Conservation (phyloP, 257 asterid species). For the Petunia axillaris region DNA sequence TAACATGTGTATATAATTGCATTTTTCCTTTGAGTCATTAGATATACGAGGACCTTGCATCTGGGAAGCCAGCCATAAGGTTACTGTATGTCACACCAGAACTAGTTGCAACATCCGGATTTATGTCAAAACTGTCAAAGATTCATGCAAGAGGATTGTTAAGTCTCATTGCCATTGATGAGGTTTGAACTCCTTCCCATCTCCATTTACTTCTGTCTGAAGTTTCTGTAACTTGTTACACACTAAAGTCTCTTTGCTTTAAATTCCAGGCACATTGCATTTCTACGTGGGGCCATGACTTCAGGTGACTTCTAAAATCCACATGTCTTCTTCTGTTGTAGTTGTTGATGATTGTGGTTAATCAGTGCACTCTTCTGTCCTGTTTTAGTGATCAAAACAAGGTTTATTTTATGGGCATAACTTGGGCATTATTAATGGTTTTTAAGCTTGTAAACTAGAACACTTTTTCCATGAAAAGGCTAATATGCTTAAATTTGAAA, state of each 20-base stretch:
- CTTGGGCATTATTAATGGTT: not conserved
- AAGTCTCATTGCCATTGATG: constrained; percentile 86
- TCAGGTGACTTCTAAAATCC: constrained; percentile 63
- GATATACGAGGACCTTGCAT: constrained; percentile 83
- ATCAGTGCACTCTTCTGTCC: constrained; percentile 17
- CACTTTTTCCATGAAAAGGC: not conserved
- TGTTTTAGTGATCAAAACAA: not conserved
- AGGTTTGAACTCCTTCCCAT: constrained; percentile 51
- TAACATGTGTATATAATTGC: constrained; percentile 8
- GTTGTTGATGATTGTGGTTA: constrained; percentile 9
- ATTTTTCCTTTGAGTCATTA: constrained; percentile 35
- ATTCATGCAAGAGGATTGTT: constrained; percentile 81
- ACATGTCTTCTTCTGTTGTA: constrained; percentile 9
- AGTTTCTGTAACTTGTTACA: constrained; percentile 31
- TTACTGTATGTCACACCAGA: constrained; percentile 95
- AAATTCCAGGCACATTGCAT: constrained; percentile 88
- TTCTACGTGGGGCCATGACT: constrained; percentile 98
- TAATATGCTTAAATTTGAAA: not conserved
- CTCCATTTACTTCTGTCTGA: constrained; percentile 23
- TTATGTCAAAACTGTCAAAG: constrained; percentile 72
- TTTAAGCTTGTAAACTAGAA: constrained; percentile 18
- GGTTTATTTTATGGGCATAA: constrained; percentile 10
- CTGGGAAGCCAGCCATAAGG: constrained; percentile 89
- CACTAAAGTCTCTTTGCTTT: constrained; percentile 24
- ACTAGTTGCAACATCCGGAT: constrained; percentile 81